Base-by-base conservation (phyloP, 1,284 basidiomycete species). In the Polyporus tsugae region DNA sequence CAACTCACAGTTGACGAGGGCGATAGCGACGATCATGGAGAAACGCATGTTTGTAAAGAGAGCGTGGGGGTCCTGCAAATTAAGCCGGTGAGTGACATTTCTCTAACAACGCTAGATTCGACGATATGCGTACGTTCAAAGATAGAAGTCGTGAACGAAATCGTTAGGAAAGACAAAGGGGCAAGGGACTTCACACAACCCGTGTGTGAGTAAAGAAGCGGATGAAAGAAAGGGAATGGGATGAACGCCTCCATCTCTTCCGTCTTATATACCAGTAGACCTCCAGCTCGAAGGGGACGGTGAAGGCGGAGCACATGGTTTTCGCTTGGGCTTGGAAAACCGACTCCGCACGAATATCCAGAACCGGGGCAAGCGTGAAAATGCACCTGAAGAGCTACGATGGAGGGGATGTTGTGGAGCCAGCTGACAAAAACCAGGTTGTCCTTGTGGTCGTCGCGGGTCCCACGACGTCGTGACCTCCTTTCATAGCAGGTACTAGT, bases 31-130 rank as follows among this genome's bases (percentile, higher is more conserved):
- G 64, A 69, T 17, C 17, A 61, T 59, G 59, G 64, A 59, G 62
- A 69, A 60, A 62, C 66, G 66, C 68, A 69, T 69, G 68, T 57
- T 69, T 25, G 60, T 63, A 42, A 33, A 39, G 52, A 13, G 36
- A 39, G 35, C 7, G 59, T 46, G 59, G 25, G 46, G 52, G 52
- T 49, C 44, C 53, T 66, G 33, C 5, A 29, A 13, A 62, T 38
- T 36, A 19, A 15, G 13, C n/a, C 46, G 52, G 52, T 66, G 33
- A 66, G 65, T 35, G 41, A 33, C 10, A 17, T 6, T 17, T 49
- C 55, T 7, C 15, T 7, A 17, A n/a, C 22, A 7, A 22, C 2
- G 44, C 15, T 38, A 9, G 33, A 36, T 33, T 5, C 2, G n/a
- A 0, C 4, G 19, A 33, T 3, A 42, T 13, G 44, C 55, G 25